Percentiles rank a stretch among this genome's conserved stretches.
phyloP scores from a whole-genome alignment of 2,329 filamentous ascomycete species.

The Aspergillus sojae region DNA sequence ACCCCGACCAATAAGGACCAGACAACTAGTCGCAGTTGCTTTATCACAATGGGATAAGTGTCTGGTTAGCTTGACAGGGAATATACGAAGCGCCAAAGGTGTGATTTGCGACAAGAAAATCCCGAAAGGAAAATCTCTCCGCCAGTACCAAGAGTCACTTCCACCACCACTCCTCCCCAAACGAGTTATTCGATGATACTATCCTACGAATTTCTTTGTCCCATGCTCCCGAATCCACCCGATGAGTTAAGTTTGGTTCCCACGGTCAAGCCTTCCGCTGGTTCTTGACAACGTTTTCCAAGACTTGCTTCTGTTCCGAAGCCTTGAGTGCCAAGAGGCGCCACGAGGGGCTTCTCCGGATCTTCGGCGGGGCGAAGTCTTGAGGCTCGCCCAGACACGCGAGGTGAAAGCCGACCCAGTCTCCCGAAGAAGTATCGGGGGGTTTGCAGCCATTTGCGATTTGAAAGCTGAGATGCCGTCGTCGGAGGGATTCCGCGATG shows the following conservation, averaged over 20 bases:
- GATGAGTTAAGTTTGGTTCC: neutral
- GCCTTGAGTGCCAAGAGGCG: neutral
- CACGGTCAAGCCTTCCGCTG: conserved; percentile 1
- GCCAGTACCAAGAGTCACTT: neutral
- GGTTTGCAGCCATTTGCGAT: neutral
- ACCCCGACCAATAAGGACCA: neutral
- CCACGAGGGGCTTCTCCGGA: neutral
- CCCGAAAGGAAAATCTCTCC: neutral
- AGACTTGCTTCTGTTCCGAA: conserved; percentile 2
- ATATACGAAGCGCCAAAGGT: neutral
- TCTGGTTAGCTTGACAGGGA: neutral
- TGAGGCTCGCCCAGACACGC: neutral
- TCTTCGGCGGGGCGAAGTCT: neutral
- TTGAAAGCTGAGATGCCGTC: neutral
- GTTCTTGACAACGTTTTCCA: neutral
- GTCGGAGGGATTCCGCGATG: conserved; percentile 1
- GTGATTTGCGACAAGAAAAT: neutral
- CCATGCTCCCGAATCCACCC: neutral
- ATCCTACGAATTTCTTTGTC: neutral
- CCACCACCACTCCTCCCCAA: neutral
- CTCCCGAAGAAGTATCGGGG: neutral
- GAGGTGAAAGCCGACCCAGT: neutral
- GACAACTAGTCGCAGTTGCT: neutral
- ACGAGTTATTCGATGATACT: too few relatives aligned
- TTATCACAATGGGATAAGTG: neutral